Evolutionary conservation across 176 grass and related monocot species (phyloP), one percentile per base, ranked within the genome.

Genomic region (Oryza longistaminata): DNA sequence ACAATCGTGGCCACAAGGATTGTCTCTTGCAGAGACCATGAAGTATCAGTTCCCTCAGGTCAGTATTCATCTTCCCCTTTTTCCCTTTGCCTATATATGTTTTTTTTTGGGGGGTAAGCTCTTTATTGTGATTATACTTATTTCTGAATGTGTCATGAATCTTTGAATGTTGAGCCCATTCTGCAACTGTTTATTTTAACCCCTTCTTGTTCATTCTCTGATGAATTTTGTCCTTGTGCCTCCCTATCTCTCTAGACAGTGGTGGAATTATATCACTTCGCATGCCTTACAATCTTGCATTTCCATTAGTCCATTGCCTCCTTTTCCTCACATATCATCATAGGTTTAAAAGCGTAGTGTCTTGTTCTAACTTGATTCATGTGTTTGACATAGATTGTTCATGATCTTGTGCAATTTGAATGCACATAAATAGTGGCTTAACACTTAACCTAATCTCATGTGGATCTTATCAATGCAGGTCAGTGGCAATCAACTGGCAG

Each of bases 11-110:
- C 53, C 88, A n/a, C 82, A 88, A 86, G 97, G 97, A 17, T 86
- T 99, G 79, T 89, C 87, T 75, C 93, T 96, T 85, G 91, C 97
- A 86, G 82, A 91, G 37, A 76, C 58, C 24, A 94, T 96, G 78
- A 99, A 99, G 64, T 99, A 91, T 85, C 82, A 96, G 83, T 99
- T 99, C 70, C 97, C 97, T 24, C 87, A 94, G 97, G 97, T 96
- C 43, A 78, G 69, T 85, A 71, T 68, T 82, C 11, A 68, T 17
- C 37, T 44, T 48, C 26, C 10, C 81, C 77, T 29, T 29, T 29
- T 11, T 29, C 52, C 12, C 50, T 21, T 74, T 16, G 13, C 19
- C n/a, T 24, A 7, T 62, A 4, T 78, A 77, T 13, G 62, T 33
- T 55, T 85, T 78, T 68, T 12, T 83, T 58, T 29, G 3, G 6